Conservation (phyloP, 176 grass and related monocot species). For the Triticum monococcum region DNA sequence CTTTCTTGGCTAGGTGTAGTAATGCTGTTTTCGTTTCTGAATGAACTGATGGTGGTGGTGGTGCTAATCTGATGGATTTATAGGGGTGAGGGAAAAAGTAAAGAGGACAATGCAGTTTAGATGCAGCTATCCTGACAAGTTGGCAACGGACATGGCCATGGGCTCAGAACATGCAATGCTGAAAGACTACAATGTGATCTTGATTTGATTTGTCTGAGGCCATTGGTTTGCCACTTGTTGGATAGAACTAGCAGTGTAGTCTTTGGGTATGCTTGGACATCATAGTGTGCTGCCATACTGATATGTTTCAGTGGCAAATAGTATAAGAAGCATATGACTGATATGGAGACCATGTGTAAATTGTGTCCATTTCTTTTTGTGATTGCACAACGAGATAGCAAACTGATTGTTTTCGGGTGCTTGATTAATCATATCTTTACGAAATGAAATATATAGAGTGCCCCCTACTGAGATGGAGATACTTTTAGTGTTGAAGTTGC, state of each 20-base stretch:
- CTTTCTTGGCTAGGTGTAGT: neutral
- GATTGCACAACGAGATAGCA: neutral
- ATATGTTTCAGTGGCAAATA: no score
- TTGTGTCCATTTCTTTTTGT: no score
- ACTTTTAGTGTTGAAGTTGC: no score
- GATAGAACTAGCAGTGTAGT: neutral
- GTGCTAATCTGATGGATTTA: conserved; percentile 22
- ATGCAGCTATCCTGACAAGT: neutral
- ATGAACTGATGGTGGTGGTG: no score
- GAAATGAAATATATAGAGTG: neutral
- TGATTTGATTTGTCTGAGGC: conserved; percentile 25
- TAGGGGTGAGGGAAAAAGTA: neutral
- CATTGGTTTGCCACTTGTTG: neutral
- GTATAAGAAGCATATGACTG: no score
- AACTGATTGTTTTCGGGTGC: neutral
- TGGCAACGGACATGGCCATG: conserved; percentile 31
- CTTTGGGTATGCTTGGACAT: neutral
- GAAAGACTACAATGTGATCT: neutral
- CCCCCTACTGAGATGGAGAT: neutral
- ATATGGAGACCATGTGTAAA: neutral
- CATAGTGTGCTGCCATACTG: no score
- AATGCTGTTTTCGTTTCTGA: conserved; percentile 2
- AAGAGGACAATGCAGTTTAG: neutral
- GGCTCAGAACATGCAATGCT: conserved; percentile 31
- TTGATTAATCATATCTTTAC: neutral